Evolutionary conservation across 1,284 basidiomycete species (phyloP), one percentile per base, ranked within the genome.

Genomic region (Ustilago bromivora): DNA sequence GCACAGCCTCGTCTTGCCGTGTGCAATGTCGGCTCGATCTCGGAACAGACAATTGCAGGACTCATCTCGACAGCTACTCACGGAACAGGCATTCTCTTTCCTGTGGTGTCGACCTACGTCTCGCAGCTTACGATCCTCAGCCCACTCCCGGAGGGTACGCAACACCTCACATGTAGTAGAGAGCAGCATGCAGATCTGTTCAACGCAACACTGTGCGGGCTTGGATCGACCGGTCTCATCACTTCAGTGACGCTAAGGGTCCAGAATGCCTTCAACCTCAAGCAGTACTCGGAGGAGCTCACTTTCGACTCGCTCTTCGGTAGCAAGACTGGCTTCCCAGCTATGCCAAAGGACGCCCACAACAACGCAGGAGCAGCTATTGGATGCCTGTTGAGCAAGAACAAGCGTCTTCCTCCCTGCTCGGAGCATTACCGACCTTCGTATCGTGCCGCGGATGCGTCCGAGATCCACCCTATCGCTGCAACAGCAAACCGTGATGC

Each of bases 41-140:
- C 94, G 46, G 95, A 98, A 87, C 96, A 98, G 87, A 95, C 95
- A 3, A 90, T 99, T 74, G 96, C 90, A n/a, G 96, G 96, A 38
- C 91, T 96, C 76, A 90, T 99, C 83, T 92, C 95, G 11, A 99
- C 97, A 51, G 95, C 95, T 4, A 96, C 96, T 0, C 96, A 99
- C 88, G 96, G 96, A 57, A 92, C 93, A 3, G 96, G 97, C 38
- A 89, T 93, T 72, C 83, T 88, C 49, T 96, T 91, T 87, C 91
- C 92, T 63, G 93, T 95, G 76, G 90, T 99, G 67, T 95, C 94
- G 5, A 92, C 92, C 5, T 90, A 93, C 80, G 94, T 96, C 46
- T 89, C 90, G 66, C 91, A 92, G 6, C 88, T 98, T 66, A 90
- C 90, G 8, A 85, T 98, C 46, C 89, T 97, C 11, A 78, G 79